Evolutionary conservation across 352 stramenopile species (phyloP).

Genomic region (Blastocystis sp.): DNA sequence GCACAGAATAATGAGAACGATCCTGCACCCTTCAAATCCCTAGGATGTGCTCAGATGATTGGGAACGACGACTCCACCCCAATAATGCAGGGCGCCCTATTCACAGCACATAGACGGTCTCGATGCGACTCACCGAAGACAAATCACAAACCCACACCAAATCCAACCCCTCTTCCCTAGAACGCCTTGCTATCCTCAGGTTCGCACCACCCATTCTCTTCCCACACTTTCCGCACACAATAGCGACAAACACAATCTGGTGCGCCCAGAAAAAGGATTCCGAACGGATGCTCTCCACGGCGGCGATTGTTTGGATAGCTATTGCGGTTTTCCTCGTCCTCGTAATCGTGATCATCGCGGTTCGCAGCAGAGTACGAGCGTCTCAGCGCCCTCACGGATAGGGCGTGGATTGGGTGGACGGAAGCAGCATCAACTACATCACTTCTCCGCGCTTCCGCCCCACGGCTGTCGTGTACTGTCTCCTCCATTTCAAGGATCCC

Average conservation of each 20-base stretch:
- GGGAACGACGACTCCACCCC: no score
- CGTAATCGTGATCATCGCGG: neutral
- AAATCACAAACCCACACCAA: neutral
- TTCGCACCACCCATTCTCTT: no score
- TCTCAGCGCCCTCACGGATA: neutral
- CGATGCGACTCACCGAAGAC: no score
- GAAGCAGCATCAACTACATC: slow-evolving; percentile 41
- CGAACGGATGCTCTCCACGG: neutral
- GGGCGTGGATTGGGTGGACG: slow-evolving; percentile 35
- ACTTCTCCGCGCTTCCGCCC: slow-evolving; percentile 3
- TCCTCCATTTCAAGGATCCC: slow-evolving; percentile 17
- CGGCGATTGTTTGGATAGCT: slow-evolving; percentile 31
- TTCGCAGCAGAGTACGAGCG: neutral
- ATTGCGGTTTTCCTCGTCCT: neutral
- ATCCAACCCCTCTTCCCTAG: no score
- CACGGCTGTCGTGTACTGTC: slow-evolving; percentile 41
- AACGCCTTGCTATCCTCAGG: no score
- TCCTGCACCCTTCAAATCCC: no score
- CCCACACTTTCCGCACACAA: no score
- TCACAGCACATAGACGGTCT: no score
- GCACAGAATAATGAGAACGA: no score
- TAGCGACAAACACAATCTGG: no score
- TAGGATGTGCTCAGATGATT: no score
- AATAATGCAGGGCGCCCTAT: no score
- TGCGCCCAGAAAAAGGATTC: neutral